A percentile compares a stretch with the other conserved stretches of the same genome.
Conservation (phyloP, 2,329 filamentous ascomycete species). For the Phialophora expanda region DNA sequence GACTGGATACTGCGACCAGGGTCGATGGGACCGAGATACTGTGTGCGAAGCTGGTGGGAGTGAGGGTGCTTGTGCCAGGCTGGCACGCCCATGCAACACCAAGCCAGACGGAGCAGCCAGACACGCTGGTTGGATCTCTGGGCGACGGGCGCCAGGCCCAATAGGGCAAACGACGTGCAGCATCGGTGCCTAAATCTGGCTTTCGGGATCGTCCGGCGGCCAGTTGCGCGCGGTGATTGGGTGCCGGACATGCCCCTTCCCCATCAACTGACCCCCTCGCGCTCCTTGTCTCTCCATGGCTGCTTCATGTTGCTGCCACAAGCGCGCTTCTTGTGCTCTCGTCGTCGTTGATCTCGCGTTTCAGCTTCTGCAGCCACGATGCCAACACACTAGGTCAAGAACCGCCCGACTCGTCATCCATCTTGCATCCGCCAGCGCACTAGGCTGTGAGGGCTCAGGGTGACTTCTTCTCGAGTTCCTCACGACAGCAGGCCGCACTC, state of each 20-base stretch:
- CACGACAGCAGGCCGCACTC: background rate
- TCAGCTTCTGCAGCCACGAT: conserved; percentile 25
- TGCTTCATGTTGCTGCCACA: conserved; percentile 19
- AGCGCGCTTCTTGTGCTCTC: conserved; percentile 8
- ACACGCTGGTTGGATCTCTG: conserved; percentile 16
- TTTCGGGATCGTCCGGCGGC: background rate
- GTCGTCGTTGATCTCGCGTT: conserved; percentile 20
- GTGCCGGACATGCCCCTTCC: background rate
- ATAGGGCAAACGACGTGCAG: conserved; percentile 14
- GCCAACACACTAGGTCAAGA: conserved; percentile 15
- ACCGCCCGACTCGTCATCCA: conserved; percentile 28
- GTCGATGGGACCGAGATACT: background rate
- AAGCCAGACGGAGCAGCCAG: background rate
- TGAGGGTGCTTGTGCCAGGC: conserved; percentile 21
- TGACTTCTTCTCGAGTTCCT: conserved; percentile 2
- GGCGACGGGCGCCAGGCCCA: conserved; percentile 11
- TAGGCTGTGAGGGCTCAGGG: conserved; percentile 5
- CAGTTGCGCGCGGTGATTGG: conserved; percentile 10
- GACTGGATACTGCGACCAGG: background rate
- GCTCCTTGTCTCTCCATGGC: conserved; percentile 9
- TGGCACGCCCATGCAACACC: conserved; percentile 11
- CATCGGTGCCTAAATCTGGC: conserved; percentile 13
- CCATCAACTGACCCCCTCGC: conserved; percentile 3
- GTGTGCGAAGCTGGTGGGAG: background rate
- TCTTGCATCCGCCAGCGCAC: conserved; percentile 8